These are phyloP conservation scores for Chytriomyces confervae DNA, from an alignment of 192 early-diverging fungal genomes.

Conservation along the genomic window DNA sequence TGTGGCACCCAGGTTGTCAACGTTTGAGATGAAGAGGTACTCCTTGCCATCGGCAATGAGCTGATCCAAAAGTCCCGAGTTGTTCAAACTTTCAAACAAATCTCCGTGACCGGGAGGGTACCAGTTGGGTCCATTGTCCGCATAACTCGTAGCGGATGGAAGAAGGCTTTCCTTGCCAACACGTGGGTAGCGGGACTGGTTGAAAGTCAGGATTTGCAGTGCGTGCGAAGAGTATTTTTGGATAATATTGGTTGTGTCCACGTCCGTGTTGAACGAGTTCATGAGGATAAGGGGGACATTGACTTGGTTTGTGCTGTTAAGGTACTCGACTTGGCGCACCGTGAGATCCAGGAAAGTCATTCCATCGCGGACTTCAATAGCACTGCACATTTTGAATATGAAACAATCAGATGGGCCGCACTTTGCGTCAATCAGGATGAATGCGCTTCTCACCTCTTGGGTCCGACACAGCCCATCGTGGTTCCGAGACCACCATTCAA, in stretches of 20 bases:
- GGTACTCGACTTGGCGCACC: conserved; percentile 98
- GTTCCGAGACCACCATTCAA: conserved; percentile 99
- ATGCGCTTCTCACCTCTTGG: conserved; percentile 68
- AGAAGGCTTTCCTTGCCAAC: conserved; percentile 91
- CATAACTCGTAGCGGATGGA: conserved; percentile 76
- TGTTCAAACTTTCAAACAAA: conserved; percentile 91
- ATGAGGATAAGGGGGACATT: conserved; percentile 97
- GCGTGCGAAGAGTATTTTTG: conserved; percentile 97
- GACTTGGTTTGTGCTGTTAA: conserved; percentile 88
- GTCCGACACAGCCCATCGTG: conserved; percentile 99
- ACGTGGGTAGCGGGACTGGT: conserved; percentile 94
- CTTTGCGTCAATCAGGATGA: background rate
- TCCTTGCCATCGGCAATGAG: conserved; percentile 94
- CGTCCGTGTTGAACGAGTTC: conserved; percentile 99
- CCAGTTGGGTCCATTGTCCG: conserved; percentile 59
- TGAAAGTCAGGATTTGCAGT: conserved; percentile 94
- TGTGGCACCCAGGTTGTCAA: conserved; percentile 98
- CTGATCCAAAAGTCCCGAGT: conserved; percentile 92
- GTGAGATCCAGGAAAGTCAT: conserved; percentile 99
- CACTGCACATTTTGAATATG: conserved; percentile 82
- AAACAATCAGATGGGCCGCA: background rate
- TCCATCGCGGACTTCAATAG: conserved; percentile 96
- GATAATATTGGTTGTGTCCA: conserved; percentile 95
- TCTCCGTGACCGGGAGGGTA: conserved; percentile 99
- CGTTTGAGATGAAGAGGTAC: conserved; percentile 98